Percentiles rank a stretch among this genome's conserved stretches.
These are phyloP conservation scores for Puccinia hordei DNA, from an alignment of 1,284 basidiomycete genomes.

Conservation along the genomic window DNA sequence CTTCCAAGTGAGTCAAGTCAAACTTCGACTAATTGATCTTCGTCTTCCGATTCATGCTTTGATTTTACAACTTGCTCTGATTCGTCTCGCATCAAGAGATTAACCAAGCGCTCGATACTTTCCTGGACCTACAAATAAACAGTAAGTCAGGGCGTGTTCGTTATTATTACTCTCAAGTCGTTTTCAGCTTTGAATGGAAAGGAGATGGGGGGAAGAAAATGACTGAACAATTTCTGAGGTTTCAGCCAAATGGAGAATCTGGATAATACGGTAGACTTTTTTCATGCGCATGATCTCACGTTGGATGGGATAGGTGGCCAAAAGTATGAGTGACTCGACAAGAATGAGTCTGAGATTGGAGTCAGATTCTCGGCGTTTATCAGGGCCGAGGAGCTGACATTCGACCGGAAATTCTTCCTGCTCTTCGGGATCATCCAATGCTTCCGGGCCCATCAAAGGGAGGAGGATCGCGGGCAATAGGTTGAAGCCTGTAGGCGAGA, in stretches of 20 bases:
- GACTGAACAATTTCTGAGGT: conserved; percentile 71
- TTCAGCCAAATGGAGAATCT: conserved; percentile 78
- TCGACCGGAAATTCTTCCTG: conserved; percentile 82
- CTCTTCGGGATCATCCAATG: conserved; percentile 64
- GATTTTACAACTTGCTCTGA: conserved; percentile 60
- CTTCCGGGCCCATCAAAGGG: conserved; percentile 86
- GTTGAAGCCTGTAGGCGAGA: conserved; percentile 64
- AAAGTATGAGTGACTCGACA: conserved; percentile 82
- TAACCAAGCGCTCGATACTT: conserved; percentile 73
- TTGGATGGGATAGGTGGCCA: conserved; percentile 85
- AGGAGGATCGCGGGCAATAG: conserved; percentile 79
- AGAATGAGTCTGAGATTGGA: conserved; percentile 76
- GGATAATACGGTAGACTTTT: conserved; percentile 84
- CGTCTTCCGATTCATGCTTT: conserved; percentile 7
- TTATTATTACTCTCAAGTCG: conserved; percentile 49
- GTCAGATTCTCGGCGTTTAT: conserved; percentile 82
- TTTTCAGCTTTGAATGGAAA: conserved; percentile 64
- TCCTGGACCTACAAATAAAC: conserved; percentile 64
- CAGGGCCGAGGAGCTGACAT: conserved; percentile 82
- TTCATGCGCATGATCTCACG: conserved; percentile 76
- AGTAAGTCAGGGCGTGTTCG: neutral
- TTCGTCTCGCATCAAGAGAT: conserved; percentile 72
- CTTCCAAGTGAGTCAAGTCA: neutral
- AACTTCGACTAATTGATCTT: conserved; percentile 44
- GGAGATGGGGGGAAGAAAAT: conserved; percentile 7